Base-by-base conservation (phyloP, 805 yeast genomes). In the Cyberlindnera meyerae region DNA sequence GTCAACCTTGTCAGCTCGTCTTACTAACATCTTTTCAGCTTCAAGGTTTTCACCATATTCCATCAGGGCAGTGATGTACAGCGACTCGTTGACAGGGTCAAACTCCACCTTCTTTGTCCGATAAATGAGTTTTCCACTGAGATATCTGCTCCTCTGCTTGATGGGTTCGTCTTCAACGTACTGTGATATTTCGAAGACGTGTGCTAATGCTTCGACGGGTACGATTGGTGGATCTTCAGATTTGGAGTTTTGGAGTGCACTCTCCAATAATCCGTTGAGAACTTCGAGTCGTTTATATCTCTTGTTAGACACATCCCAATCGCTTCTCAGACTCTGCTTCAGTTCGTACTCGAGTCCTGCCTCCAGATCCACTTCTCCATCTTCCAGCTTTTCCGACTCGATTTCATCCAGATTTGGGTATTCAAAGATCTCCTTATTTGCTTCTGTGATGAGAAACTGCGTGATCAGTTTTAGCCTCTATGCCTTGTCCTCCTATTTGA, bases 51-150 rank as follows among this genome's bases (percentile, higher is more conserved):
- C 44, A 2, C 58, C 57, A 43, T 54, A 58, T 6, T 54, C 49
- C 14, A 67, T 49, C 28, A 75, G 54, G 1, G 75, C 47, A 37
- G 68, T 71, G 15, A 75, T 68, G 45, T 66, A 74, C 27, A 70
- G 63, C 2, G 68, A 64, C 49, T 73, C 79, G 47, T 71, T 73
- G 14, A 72, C 59, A 2, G 71, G 70, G 50, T 75, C 79, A 42
- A 72, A 61, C 34, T 71, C 58, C 20, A 66, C 61, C n/a, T 61
- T 67, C 4, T 63, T 60, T 4, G 61, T 41, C 1, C 57, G 38
- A 39, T 73, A 74, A 17, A 75, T 49, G 42, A 73, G 42, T 24
- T 61, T 61, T 4, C 76, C 78, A 3, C 72, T 29, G 45, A 16
- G 60, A 40, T 39, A 57, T 60, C 33, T 68, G 45, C 27, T 71